A percentile compares a stretch with the other conserved stretches of the same genome.
Evolutionary conservation across 305 asterid genomes (phyloP).

Genomic region (Salvia sclarea): DNA sequence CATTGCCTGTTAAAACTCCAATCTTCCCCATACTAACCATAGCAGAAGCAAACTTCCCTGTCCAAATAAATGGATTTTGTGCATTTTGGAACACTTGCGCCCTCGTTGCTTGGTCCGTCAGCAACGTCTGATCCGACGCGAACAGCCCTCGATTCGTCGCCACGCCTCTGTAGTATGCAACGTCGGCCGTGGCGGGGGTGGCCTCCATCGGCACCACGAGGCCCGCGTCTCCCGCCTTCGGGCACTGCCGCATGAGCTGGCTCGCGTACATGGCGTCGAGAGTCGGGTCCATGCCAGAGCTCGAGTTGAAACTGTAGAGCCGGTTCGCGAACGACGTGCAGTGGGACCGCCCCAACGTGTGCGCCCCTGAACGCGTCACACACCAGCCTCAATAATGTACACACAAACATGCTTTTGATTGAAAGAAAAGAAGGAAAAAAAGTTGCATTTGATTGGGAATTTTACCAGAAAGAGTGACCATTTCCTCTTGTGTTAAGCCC

Average conservation of each 20-base stretch:
- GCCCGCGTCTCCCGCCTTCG: conserved; percentile 39
- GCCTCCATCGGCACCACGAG: conserved; percentile 72
- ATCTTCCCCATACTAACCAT: conserved; percentile 78
- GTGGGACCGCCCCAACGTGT: conserved; percentile 61
- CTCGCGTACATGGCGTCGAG: conserved; percentile 44
- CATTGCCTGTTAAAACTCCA: conserved; percentile 51
- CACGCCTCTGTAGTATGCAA: conserved; percentile 50
- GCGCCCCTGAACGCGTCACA: conserved; percentile 53
- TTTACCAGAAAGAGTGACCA: conserved; percentile 88
- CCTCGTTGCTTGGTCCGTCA: conserved; percentile 44
- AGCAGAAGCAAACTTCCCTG: conserved; percentile 49
- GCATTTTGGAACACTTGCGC: conserved; percentile 53
- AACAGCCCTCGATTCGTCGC: conserved; percentile 53
- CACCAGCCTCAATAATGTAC: neutral
- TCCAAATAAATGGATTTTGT: conserved; percentile 45
- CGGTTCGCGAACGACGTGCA: conserved; percentile 54
- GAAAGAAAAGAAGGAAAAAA: too few species aligned
- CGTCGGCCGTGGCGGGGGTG: conserved; percentile 48
- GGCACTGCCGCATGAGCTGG: conserved; percentile 53
- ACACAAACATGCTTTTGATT: conserved; percentile 1
- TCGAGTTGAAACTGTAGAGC: conserved; percentile 49
- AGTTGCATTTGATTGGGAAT: neutral
- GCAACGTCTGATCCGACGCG: conserved; percentile 65
- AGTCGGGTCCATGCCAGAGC: conserved; percentile 42
- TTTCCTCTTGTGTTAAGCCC: conserved; percentile 72